Percentiles rank a stretch among this genome's conserved stretches.
phyloP scores from a whole-genome alignment of 192 early-diverging fungal genomes.

The Rhizoclosmatium globosum region DNA sequence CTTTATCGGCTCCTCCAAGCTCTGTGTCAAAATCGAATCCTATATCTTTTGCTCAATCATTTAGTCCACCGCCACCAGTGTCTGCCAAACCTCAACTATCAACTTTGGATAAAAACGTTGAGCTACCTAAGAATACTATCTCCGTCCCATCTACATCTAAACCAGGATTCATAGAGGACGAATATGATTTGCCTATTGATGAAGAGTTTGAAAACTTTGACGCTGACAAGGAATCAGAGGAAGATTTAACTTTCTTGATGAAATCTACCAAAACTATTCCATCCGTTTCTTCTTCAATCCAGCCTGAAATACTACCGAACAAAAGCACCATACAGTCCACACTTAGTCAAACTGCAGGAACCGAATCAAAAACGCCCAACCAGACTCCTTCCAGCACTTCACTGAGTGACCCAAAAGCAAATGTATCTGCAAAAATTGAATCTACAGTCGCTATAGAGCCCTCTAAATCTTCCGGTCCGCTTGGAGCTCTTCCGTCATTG shows the following conservation, averaged over 20 bases:
- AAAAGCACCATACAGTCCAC: too few relatives aligned
- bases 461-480: not conserved
- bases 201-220: slow-evolving; percentile 18
- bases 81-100: too few relatives aligned
- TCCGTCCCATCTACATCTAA: not conserved
- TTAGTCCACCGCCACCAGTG: too few relatives aligned
- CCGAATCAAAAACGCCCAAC: too few relatives aligned
- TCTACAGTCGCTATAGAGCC: not conserved
- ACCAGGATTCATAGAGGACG: not conserved
- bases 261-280: slow-evolving; percentile 1
- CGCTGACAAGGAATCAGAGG: slow-evolving; percentile 9
- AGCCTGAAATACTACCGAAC: too few relatives aligned
- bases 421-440: too few relatives aligned
- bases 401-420: too few relatives aligned
- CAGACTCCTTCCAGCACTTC: too few relatives aligned
- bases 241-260: slow-evolving; percentile 3
- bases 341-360: too few relatives aligned
- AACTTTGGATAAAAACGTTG: too few relatives aligned
- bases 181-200: not conserved
- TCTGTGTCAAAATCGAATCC: not conserved
- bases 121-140: not conserved
- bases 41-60: too few relatives aligned
- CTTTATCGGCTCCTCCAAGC: not conserved
- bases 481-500: not conserved
- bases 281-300: too few relatives aligned